Conservation (phyloP, 768 basidiomycete genomes). For the Naganishia kalamii region DNA sequence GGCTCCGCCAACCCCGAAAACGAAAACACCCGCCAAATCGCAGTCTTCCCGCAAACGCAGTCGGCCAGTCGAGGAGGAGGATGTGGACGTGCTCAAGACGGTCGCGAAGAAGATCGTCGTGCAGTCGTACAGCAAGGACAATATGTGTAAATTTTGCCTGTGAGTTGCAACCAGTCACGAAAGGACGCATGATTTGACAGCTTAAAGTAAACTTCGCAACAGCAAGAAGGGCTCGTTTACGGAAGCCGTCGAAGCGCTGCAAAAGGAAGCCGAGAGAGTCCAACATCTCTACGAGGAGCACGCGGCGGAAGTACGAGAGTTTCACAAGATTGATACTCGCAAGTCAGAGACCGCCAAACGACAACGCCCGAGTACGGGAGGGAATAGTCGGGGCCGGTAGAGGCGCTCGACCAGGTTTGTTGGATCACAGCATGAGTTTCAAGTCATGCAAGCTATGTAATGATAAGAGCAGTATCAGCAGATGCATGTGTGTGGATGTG, state of each 20-base stretch:
- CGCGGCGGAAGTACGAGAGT: not conserved
- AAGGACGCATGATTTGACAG: not conserved
- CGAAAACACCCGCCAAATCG: not conserved
- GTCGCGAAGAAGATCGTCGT: not conserved
- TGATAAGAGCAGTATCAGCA: too few relatives aligned
- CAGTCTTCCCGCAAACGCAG: not conserved
- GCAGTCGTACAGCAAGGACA: not conserved
- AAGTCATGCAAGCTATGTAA: too few relatives aligned
- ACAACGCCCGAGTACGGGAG: not conserved
- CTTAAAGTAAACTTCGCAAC: too few relatives aligned
- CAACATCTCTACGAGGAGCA: not conserved
- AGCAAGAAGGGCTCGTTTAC: not conserved
- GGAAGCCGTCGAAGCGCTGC: not conserved
- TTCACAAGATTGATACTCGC: too few relatives aligned
- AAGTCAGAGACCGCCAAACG: not conserved
- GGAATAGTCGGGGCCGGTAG: too few relatives aligned
- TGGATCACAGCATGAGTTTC: too few relatives aligned
- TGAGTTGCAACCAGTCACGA: not conserved
- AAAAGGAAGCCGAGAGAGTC: not conserved
- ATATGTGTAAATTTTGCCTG: not conserved
- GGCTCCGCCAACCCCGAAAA: not conserved
- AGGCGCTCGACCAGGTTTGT: too few relatives aligned
- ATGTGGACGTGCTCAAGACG: not conserved
- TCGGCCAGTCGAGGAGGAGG: not conserved
- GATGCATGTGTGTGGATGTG: too few relatives aligned